Conservation (phyloP, 441 rosid genomes). For the Eugenia klotzschiana region DNA sequence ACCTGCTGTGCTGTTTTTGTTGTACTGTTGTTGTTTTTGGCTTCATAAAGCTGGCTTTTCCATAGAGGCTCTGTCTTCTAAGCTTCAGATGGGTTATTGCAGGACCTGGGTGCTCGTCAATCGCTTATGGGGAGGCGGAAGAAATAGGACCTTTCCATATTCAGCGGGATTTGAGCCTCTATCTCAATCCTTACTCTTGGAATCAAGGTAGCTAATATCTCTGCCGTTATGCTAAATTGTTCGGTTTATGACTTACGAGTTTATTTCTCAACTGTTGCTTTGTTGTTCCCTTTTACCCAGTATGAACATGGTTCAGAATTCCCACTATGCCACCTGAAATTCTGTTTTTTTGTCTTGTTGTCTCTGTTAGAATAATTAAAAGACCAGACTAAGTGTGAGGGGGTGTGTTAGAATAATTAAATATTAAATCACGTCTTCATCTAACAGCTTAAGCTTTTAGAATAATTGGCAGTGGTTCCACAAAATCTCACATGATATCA, state of each 20-base stretch:
- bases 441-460: too few species aligned
- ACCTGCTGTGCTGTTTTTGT: background rate
- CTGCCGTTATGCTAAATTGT: background rate
- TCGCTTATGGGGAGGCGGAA: slow-evolving; percentile 83
- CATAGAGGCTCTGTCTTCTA: background rate
- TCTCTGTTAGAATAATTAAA: too few species aligned
- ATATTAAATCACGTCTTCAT: too few species aligned
- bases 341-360: too few species aligned
- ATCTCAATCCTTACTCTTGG: slow-evolving; percentile 81
- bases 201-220: slow-evolving; percentile 44
- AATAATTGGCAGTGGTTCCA: too few species aligned
- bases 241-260: background rate
- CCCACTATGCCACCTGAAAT: background rate
- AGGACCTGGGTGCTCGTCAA: slow-evolving; percentile 97
- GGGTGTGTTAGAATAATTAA: too few species aligned
- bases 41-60: background rate
- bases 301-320: background rate
- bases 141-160: slow-evolving; percentile 92
- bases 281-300: background rate
- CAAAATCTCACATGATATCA: too few species aligned
- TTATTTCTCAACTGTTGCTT: background rate
- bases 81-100: background rate
- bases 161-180: slow-evolving; percentile 56
- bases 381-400: too few species aligned
- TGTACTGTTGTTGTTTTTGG: background rate